Conservation (phyloP, 2,329 filamentous ascomycete species). For the Aureobasidium pullulans region DNA sequence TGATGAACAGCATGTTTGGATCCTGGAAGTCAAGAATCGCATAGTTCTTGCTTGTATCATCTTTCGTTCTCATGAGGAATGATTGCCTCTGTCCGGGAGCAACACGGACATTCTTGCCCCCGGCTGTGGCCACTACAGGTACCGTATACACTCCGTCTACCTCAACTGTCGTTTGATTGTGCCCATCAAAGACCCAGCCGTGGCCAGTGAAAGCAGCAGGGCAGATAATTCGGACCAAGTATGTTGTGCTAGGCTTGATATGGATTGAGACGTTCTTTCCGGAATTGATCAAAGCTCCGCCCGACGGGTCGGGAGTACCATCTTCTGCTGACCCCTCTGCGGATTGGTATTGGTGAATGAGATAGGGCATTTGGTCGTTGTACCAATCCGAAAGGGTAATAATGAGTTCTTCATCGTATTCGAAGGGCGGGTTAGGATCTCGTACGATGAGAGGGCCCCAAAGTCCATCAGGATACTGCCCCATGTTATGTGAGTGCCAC, state of each 20-base stretch:
- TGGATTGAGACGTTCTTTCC: conserved; percentile 39
- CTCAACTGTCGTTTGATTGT: conserved; percentile 58
- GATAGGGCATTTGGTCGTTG: conserved; percentile 48
- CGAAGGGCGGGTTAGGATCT: conserved; percentile 46
- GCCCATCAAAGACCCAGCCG: conserved; percentile 62
- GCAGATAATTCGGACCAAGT: conserved; percentile 62
- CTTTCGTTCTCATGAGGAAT: conserved; percentile 55
- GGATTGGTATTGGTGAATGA: conserved; percentile 51
- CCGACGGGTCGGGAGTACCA: conserved; percentile 56
- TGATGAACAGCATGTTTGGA: conserved; percentile 41
- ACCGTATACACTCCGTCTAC: conserved; percentile 63
- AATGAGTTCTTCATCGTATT: conserved; percentile 54
- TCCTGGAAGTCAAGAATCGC: conserved; percentile 65
- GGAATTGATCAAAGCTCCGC: conserved; percentile 61
- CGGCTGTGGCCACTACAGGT: conserved; percentile 53
- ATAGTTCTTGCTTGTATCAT: conserved; percentile 47
- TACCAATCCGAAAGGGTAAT: conserved; percentile 72
- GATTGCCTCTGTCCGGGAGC: conserved; percentile 66
- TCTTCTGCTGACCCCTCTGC: conserved; percentile 20
- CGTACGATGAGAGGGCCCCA: conserved; percentile 61
- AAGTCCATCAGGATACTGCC: conserved; percentile 62
- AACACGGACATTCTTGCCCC: conserved; percentile 41
- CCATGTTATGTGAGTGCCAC: conserved; percentile 62
- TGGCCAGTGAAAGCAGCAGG: conserved; percentile 61
- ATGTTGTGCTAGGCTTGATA: conserved; percentile 46